Base-by-base conservation (phyloP, 1,139 yeast genomes). In the Blastobotrys persicus region DNA sequence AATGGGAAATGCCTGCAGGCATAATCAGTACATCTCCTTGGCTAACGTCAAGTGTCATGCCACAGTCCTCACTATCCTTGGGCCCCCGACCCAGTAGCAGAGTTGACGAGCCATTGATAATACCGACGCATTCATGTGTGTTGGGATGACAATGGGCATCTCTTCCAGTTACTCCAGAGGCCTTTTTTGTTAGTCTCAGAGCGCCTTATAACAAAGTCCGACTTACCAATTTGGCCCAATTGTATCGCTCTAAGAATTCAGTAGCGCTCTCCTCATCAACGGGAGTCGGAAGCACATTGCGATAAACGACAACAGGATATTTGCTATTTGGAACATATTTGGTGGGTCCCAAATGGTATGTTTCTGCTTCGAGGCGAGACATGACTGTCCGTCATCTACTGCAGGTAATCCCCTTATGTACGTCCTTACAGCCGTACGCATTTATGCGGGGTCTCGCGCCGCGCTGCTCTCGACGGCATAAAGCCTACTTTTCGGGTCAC, bases 1-100 rank as follows among this genome's bases (percentile, higher is more conserved):
- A 23, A 19, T 37, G 41, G 6, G 41, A 18, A 18, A 37, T 23
- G 4, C 41, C 41, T 6, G 41, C 41, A 18, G 41, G 41, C 9
- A 37, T 19, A 6, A 37, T 18, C 28, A 37, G 14, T 6, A 19
- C 17, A n/a, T 37, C 41, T 7, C 41, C 41, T 13, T 37, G 41
- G 18, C 19, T n/a, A 7, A 37, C 41, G 5, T 19, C 19, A 4
- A 37, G 26, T 18, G 17, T 23, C 17, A 37, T 23, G 5, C 41
- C 41, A 37, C 19, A 26, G 12, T 37, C 41, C 4, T 37, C 41
- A 19, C n/a, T 37, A 12, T 37, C 41, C 26, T 37, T 9, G 17
- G 41, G 41, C 18, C 28, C 23, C 7, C 41, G 18, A 9, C 41
- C 41, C 3, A 37, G 28, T 12, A 18, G 12, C 17, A 17, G 19